Evolutionary conservation across 2,329 filamentous ascomycete genomes (phyloP), one percentile per base, ranked within the genome.

Genomic region (Exserohilum turcica): DNA sequence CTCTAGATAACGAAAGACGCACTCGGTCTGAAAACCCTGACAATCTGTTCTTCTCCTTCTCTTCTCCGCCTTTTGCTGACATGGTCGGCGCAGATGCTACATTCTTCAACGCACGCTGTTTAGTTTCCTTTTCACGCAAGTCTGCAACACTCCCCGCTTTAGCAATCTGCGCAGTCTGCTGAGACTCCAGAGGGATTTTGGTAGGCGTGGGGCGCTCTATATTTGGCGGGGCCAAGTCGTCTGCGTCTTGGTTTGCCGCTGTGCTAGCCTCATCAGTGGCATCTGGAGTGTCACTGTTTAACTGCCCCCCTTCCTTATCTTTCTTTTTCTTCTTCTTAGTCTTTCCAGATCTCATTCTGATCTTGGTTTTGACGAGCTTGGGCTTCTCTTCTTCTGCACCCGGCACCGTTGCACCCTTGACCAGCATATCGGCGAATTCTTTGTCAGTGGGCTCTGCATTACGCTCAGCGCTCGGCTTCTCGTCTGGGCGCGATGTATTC

Each of bases 351-450:
- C 72, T 60, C 71, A 75, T 74, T 8, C 72, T 65, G 35, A 74
- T 69, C 35, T 72, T 75, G 3, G 68, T 64, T 37, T 73, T 73
- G 18, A 74, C 71, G 8, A 74, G 38, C 43, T 68, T 58, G 27
- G 66, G 54, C 43, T 57, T 57, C 24, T 40, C 21, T 31, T 56
- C 52, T 13, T 64, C 54, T 6, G 54, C 36, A 8, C 44, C 51
- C 2, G 64, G 51, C 3, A 61, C 42, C 31, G 54, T 59, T 43
- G 67, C 67, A 35, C 70, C 68, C 31, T 58, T 61, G 8, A 56
- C 56, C 16, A 73, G 45, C 31, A 54, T 61, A 12, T 72, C 67
- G 1, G 63, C 52, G 55, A 73, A 73, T 39, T 70, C 63, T 37
- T 71, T 63, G 54, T 72, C 68, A 27, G 55, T 71, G 13, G 60